Conservation (phyloP, 139 green algal species). For the Coelastrella sp. region DNA sequence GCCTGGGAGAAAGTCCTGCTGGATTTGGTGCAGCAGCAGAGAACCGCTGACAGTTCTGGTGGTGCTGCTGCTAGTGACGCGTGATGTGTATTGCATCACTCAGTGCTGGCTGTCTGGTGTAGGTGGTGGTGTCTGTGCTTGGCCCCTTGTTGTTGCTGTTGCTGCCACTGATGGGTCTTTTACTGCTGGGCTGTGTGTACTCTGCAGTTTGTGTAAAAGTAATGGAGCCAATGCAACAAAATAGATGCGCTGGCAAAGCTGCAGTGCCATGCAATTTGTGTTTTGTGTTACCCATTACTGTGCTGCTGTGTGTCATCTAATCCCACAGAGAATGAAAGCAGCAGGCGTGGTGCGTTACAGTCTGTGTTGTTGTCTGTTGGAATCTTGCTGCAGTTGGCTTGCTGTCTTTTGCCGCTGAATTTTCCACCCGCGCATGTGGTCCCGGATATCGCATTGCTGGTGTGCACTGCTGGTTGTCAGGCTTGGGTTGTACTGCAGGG, state of each 20-base stretch:
- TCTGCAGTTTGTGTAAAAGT: background rate
- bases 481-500: no score
- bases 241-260: background rate
- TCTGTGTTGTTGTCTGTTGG: background rate
- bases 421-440: no score
- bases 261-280: background rate
- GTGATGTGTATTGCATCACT: no score
- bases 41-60: background rate
- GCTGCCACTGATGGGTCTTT: background rate
- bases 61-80: background rate
- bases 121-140: background rate
- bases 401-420: no score
- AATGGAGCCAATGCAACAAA: no score
- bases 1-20: constrained; percentile 76
- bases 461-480: no score
- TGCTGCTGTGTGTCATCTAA: background rate
- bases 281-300: background rate
- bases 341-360: no score
- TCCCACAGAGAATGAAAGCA: no score
- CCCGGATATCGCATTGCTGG: no score
- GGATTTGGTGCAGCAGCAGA: background rate
- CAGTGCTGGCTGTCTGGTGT: background rate
- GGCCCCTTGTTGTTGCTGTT: background rate
- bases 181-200: background rate
- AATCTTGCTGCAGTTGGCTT: no score